These are phyloP conservation scores for Gloeostereum incarnatum DNA, from an alignment of 768 basidiomycete genomes.

Conservation along the genomic window DNA sequence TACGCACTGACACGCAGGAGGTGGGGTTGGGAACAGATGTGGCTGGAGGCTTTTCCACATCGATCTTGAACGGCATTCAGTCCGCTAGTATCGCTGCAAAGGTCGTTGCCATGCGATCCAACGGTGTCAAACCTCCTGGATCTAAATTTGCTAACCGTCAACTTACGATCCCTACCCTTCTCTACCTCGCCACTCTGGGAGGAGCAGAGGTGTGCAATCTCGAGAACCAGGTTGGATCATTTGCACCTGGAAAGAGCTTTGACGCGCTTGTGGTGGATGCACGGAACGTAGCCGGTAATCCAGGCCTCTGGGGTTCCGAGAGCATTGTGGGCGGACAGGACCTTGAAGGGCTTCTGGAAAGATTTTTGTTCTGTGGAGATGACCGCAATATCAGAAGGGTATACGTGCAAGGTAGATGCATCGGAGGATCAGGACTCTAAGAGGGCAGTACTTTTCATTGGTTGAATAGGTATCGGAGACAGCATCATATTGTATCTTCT, in stretches of 20 bases:
- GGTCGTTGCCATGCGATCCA: slow-evolving; percentile 46
- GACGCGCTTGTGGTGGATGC: slow-evolving; percentile 78
- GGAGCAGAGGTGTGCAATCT: slow-evolving; percentile 81
- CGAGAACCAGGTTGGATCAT: slow-evolving; percentile 61
- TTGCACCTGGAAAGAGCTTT: slow-evolving; percentile 76
- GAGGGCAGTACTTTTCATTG: too few relatives aligned
- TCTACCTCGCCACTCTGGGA: slow-evolving; percentile 88
- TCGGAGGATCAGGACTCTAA: too few relatives aligned
- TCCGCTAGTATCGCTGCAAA: slow-evolving; percentile 79
- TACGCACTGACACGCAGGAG: slow-evolving; percentile 25
- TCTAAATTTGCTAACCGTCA: slow-evolving; percentile 43
- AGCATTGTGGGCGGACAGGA: slow-evolving; percentile 21
- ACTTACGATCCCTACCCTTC: slow-evolving; percentile 63
- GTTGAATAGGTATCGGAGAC: too few relatives aligned
- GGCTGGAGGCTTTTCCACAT: slow-evolving; percentile 79
- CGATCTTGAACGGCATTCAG: slow-evolving; percentile 68
- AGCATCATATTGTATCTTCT: too few relatives aligned
- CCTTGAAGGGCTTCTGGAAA: slow-evolving; percentile 60
- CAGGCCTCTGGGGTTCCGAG: slow-evolving; percentile 45
- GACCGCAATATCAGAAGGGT: slow-evolving; percentile 76
- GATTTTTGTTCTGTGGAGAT: slow-evolving; percentile 83
- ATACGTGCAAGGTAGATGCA: slow-evolving; percentile 71
- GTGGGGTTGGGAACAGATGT: slow-evolving; percentile 94
- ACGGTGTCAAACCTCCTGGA: slow-evolving; percentile 6
- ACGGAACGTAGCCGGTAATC: slow-evolving; percentile 40